Evolutionary conservation across 768 basidiomycete genomes (phyloP), one percentile per base, ranked within the genome.

Genomic region (Fomitopsis pulvina): DNA sequence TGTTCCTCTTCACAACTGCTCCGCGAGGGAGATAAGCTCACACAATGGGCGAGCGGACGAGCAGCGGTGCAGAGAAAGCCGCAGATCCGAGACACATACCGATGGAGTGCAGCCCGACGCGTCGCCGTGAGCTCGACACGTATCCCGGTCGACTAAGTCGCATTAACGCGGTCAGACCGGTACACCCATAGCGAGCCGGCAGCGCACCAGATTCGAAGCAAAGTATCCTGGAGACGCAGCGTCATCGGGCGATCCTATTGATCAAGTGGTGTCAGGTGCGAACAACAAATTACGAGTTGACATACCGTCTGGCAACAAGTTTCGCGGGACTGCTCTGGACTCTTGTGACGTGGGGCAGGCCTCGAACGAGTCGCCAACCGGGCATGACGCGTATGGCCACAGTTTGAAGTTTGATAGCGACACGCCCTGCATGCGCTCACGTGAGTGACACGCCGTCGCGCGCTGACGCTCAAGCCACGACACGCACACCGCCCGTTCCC

Each of bases 211-310:
- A 55, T 81, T 81, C 1, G 78, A 75, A 0, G 80, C 72, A 58
- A 85, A 85, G 59, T 83, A 85, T 43, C 83, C 83, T 0, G 82
- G 83, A 14, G 79, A 77, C 3, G 81, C 79, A 50, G 69, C 72
- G 55, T 84, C 81, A 51, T 83, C 81, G 3, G 80, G 76, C 27
- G 70, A 67, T 11, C 80, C 80, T 81, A 20, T n/a, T 47, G 20
- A 16, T 51, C 20, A 24, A 4, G 49, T 22, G 10, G 22, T 14
- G 12, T 7, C 6, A 27, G 18, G 24, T 9, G 24, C 27, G 43
- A 24, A 43, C 14, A 43, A n/a, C n/a, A n/a, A n/a, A n/a, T n/a
- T n/a, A n/a, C n/a, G n/a, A n/a, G n/a, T n/a, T n/a, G 21, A 54
- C 65, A 4, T 45, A 79, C 82, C 81, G 55, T 81, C 65, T 1